Base-by-base conservation (phyloP, 768 basidiomycete species). In the Hericium erinaceus region DNA sequence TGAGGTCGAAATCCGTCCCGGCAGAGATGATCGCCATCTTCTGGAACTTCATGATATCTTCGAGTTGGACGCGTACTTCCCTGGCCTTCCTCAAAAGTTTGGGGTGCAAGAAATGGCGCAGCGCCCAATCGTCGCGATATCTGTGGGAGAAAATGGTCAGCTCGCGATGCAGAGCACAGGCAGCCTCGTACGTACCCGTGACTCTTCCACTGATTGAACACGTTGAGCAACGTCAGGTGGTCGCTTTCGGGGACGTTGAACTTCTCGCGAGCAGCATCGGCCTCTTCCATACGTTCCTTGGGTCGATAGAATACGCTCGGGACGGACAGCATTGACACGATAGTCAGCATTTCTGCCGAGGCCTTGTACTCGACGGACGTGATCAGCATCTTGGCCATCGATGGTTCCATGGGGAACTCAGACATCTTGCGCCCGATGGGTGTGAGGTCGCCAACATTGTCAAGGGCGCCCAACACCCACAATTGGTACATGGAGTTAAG, bases 401-500 rank as follows among this genome's bases (percentile, higher is more conserved):
- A 94, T 2, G 95, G 95, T 68, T 98, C 95, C 95, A 99, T 98
- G 3, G 97, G 97, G 73, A 98, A 98, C 66, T 98, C 93, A 13
- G 92, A 95, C 95, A 99, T 98, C 74, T 97, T 97, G 55, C 90
- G 83, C 6, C 97, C 97, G 56, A 84, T 79, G 2, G 86, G 80
- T 2, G 95, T 99, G 60, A 99, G 75, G 73, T 99, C 92, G n/a
- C 97, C 95, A 39, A 95, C 84, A 64, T 98, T 99, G 75, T 98
- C 92, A 24, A 99, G 79, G 8, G 97, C 97, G 39, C 95, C 95
- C 37, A 99, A 85, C 2, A 98, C 95, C 97, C 97, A 99, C 39
- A 99, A 84, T 69, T 98, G 97, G 70, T 98, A 99, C 94, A 98
- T 98, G 6, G 95, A 98, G 69, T 98, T 98, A 48, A 99, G 77